Percentiles rank a stretch among this genome's conserved stretches.
Conservation (phyloP, 805 yeast genomes). For the Pichia ethanolica region DNA sequence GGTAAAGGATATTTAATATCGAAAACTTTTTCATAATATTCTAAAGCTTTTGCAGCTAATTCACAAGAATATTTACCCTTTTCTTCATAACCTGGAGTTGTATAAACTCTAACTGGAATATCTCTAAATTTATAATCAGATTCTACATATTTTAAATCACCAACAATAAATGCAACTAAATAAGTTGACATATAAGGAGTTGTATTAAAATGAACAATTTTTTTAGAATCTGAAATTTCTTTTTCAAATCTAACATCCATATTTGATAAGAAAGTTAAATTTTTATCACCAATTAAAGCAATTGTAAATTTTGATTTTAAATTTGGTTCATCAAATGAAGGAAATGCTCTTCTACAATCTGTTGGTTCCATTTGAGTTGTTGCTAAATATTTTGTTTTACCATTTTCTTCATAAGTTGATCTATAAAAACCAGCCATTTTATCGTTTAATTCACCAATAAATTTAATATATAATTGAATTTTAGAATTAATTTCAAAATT, state of each 20-base stretch:
- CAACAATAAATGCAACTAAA: slow-evolving; percentile 51
- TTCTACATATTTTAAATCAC: slow-evolving; percentile 50
- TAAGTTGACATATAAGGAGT: slow-evolving; percentile 53
- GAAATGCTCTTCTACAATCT: slow-evolving; percentile 53
- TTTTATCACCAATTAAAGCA: slow-evolving; percentile 28
- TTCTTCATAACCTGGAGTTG: slow-evolving; percentile 41
- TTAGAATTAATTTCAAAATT: slow-evolving; percentile 22
- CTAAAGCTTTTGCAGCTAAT: slow-evolving; percentile 46
- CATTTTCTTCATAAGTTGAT: slow-evolving; percentile 40
- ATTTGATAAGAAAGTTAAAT: slow-evolving; percentile 40
- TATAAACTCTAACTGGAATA: slow-evolving; percentile 45
- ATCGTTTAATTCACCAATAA: slow-evolving; percentile 40
- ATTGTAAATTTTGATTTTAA: slow-evolving; percentile 51
- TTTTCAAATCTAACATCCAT: slow-evolving; percentile 34
- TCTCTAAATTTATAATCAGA: slow-evolving; percentile 38
- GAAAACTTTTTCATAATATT: slow-evolving; percentile 42
- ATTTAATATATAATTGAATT: slow-evolving; percentile 30
- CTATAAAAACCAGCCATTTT: slow-evolving; percentile 55
- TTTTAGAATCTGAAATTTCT: slow-evolving; percentile 11
- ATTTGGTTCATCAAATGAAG: slow-evolving; percentile 52
- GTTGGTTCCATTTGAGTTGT: slow-evolving; percentile 60
- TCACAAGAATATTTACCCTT: slow-evolving; percentile 43
- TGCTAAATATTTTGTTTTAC: slow-evolving; percentile 37
- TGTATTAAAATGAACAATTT: slow-evolving; percentile 34
- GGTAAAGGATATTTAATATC: slow-evolving; percentile 67